Evolutionary conservation across 1,139 yeast genomes (phyloP), one percentile per base, ranked within the genome.

Genomic region (Hansenula sp.): DNA sequence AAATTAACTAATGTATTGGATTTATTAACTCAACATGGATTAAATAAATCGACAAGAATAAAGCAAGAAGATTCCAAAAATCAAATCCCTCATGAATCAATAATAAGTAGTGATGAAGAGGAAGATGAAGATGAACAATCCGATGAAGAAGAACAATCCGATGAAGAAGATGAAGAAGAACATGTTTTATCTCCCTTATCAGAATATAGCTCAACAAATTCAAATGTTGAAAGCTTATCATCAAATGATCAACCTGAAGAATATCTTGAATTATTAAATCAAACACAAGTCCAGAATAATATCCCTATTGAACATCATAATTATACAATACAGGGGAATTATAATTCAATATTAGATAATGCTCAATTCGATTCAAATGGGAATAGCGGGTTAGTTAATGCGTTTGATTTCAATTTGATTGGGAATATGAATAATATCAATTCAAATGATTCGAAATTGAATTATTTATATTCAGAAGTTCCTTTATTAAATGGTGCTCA

Each of bases 1-100:
- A 48, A 48, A 28, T 32, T 57, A 5, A 12, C 30, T 5, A 36
- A 45, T 15, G 46, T 57, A 13, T 28, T 56, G 10, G 15, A 21
- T 1, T 29, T 49, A 2, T 39, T 55, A 10, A 3, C 34, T 1
- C 29, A 40, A 36, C 13, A 29, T 18, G 30, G 21, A 13, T 5
- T 29, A 9, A 29, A 15, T 17, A 18, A 17, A 29, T n/a, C 16
- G 27, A 25, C 31, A 25, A 35, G 17, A 16, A n/a, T n/a, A n/a
- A n/a, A n/a, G n/a, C n/a, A n/a, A n/a, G n/a, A n/a, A n/a, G n/a
- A n/a, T n/a, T n/a, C n/a, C n/a, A n/a, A n/a, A n/a, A n/a, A n/a
- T n/a, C n/a, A n/a, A n/a, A n/a, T n/a, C n/a, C n/a, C n/a, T n/a
- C n/a, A n/a, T n/a, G n/a, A n/a, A n/a, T n/a, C n/a, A n/a, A 24